Conservation (phyloP, 768 basidiomycete species). For the Melanogaster broomeanus region DNA sequence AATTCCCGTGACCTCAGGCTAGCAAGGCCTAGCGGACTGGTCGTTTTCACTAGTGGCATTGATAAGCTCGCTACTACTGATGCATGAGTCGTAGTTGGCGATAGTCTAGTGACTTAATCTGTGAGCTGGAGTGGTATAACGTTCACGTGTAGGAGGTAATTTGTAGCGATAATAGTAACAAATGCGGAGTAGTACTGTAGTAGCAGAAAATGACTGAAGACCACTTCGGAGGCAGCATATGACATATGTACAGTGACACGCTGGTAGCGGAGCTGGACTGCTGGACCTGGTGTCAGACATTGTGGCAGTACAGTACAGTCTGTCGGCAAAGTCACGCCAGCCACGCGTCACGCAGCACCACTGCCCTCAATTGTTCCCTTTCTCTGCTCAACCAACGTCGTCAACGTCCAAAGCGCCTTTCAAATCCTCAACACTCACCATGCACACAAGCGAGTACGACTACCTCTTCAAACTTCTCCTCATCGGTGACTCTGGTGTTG, state of each 20-base stretch:
- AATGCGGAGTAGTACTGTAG: too few species aligned
- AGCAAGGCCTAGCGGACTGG: too few species aligned
- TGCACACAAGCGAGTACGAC: slow-evolving; percentile 95
- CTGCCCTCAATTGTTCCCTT: slow-evolving; percentile 36
- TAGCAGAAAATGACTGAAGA: background rate
- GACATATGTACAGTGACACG: too few species aligned
- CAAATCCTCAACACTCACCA: slow-evolving; percentile 38
- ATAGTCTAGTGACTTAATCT: too few species aligned
- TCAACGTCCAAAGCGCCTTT: slow-evolving; percentile 30
- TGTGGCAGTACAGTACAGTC: slow-evolving; percentile 27
- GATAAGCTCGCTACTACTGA: too few species aligned
- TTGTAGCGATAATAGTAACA: too few species aligned
- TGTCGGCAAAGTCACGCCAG: slow-evolving; percentile 31
- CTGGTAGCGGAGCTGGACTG: slow-evolving; percentile 10
- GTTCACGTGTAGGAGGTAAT: too few species aligned
- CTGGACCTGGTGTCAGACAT: background rate
- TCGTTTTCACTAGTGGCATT: too few species aligned
- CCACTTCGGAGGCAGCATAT: background rate
- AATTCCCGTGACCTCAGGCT: too few species aligned
- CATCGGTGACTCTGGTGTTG: slow-evolving; percentile 95
- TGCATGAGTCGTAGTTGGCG: too few species aligned
- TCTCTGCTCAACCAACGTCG: slow-evolving; percentile 36
- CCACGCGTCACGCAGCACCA: slow-evolving; percentile 35
- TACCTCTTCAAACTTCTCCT: slow-evolving; percentile 95
- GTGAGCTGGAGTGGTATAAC: too few species aligned